phyloP scores from a whole-genome alignment of 2,329 filamentous ascomycete species.

The Microdochium nivale region DNA sequence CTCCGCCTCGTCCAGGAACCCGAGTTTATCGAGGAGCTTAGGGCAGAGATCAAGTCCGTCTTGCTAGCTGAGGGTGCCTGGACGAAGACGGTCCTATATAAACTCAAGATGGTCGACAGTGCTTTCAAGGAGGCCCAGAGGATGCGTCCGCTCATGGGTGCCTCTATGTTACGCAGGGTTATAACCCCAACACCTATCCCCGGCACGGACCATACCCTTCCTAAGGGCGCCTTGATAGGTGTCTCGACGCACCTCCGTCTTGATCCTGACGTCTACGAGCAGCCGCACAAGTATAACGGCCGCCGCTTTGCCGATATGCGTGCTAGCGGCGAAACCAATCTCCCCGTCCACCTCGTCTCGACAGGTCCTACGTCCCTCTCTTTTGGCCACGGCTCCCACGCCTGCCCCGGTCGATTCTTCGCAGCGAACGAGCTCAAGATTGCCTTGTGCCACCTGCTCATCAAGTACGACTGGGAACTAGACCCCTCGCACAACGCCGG shows the following conservation, averaged over 20 bases:
- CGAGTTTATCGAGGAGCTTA: constrained; percentile 31
- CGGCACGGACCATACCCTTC: too few relatives aligned
- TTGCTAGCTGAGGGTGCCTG: constrained; percentile 19
- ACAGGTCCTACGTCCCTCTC: constrained; percentile 6
- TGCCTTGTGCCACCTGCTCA: constrained; percentile 16
- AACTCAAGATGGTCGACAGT: constrained; percentile 28
- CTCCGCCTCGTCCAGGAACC: constrained; percentile 21
- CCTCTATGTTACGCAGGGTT: too few relatives aligned
- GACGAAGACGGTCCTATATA: constrained; percentile 20
- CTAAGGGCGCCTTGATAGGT: too few relatives aligned
- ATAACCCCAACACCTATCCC: too few relatives aligned
- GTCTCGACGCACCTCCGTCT: too few relatives aligned
- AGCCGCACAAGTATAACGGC: too few relatives aligned
- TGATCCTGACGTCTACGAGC: too few relatives aligned
- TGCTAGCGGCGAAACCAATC: too few relatives aligned
- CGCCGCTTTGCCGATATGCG: too few relatives aligned
- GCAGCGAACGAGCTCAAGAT: constrained; percentile 27
- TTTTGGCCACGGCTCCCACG: constrained; percentile 27
- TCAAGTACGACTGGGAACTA: constrained; percentile 23
- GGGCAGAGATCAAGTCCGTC: constrained; percentile 30
- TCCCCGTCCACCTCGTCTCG: too few relatives aligned
- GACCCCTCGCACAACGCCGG: background rate
- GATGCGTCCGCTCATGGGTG: constrained; percentile 13
- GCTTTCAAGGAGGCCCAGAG: constrained; percentile 30
- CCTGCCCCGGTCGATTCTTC: constrained; percentile 29